phyloP scores from a whole-genome alignment of 345 rosid genomes.

The Laguncularia racemosa region DNA sequence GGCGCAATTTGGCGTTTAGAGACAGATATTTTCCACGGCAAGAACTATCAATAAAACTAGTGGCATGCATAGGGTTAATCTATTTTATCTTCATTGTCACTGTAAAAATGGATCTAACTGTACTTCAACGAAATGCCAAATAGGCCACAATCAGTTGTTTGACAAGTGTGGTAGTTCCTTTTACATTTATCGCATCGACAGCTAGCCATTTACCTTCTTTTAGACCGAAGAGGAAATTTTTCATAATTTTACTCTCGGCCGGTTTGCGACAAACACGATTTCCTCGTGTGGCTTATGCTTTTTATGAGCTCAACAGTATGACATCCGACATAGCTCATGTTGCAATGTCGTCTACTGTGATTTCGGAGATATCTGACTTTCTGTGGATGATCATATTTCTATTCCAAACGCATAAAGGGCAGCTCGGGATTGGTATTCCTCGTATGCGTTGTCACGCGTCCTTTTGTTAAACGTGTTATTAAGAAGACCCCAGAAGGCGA shows the following conservation, averaged over 20 bases:
- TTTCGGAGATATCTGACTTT: not conserved
- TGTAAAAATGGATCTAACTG: constrained; percentile 7
- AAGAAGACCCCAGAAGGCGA: constrained; percentile 5
- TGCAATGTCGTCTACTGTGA: constrained; percentile 7
- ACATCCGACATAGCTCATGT: constrained; percentile 14
- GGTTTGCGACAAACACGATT: constrained; percentile 8
- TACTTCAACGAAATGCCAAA: not conserved
- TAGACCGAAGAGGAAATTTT: not conserved
- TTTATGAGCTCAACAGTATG: constrained; percentile 13
- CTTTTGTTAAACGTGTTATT: not conserved
- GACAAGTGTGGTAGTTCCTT: not conserved
- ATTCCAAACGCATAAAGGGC: not conserved
- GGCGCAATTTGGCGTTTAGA: not conserved
- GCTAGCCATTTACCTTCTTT: not conserved
- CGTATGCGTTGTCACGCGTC: not conserved
- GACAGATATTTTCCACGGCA: not conserved
- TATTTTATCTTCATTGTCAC: constrained; percentile 7
- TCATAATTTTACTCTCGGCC: not conserved
- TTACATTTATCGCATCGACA: not conserved
- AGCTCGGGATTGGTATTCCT: not conserved
- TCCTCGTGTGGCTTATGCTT: constrained; percentile 8
- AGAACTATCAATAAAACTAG: not conserved
- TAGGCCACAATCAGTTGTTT: constrained; percentile 2
- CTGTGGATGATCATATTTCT: not conserved
- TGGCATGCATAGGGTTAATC: not conserved